A percentile compares a stretch with the other conserved stretches of the same genome.
Evolutionary conservation across 2,329 filamentous ascomycete species (phyloP).

Genomic region (Diaporthe helianthi): DNA sequence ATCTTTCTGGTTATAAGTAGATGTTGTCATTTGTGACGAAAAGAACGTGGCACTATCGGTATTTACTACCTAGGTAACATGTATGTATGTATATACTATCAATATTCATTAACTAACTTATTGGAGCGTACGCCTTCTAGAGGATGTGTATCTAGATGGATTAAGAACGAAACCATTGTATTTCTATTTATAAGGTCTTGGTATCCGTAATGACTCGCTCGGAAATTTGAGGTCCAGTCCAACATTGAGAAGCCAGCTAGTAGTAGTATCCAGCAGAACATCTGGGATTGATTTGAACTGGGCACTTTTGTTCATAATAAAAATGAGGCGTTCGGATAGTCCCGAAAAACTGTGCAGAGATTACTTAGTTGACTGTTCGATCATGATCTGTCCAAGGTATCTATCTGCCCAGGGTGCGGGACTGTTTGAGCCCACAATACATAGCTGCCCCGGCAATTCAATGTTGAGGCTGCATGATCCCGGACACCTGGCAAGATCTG

Average conservation of each 20-base stretch:
- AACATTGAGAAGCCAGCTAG: background rate
- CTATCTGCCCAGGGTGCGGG: too few relatives aligned
- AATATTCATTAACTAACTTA: too few relatives aligned
- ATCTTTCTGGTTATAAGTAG: background rate
- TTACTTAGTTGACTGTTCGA: too few relatives aligned
- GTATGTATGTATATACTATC: background rate
- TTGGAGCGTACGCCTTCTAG: too few relatives aligned
- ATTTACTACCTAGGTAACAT: too few relatives aligned
- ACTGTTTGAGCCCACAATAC: background rate
- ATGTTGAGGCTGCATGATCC: background rate
- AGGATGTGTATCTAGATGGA: too few relatives aligned
- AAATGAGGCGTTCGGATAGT: background rate
- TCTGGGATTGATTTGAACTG: too few relatives aligned
- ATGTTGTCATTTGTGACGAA: background rate
- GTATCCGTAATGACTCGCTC: slow-evolving; percentile 2
- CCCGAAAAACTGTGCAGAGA: too few relatives aligned
- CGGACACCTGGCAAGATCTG: background rate
- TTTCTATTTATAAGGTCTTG: background rate
- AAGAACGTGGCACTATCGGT: background rate
- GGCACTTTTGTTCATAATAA: background rate
- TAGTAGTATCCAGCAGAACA: background rate
- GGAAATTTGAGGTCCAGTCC: background rate
- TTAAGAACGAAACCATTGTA: too few relatives aligned
- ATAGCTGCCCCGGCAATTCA: background rate
- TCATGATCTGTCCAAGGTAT: background rate